phyloP scores from a whole-genome alignment of 495 filamentous ascomycete species.

The Penicillium bovifimosum region DNA sequence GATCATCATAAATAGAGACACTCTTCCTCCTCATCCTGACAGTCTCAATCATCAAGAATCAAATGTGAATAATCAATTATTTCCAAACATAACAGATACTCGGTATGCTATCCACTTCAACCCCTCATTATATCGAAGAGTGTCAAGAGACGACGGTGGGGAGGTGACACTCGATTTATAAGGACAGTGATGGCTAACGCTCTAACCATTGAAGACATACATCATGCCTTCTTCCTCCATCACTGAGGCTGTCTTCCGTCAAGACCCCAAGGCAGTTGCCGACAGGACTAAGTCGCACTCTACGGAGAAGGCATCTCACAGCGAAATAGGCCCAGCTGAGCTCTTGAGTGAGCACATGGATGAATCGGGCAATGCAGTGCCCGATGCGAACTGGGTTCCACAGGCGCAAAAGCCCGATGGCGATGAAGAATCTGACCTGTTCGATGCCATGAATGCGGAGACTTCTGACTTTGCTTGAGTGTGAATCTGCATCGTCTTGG shows the following conservation, averaged over 20 bases:
- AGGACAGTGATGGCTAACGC: not conserved
- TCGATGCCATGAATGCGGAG: constrained; percentile 27
- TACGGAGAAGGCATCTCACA: constrained; percentile 1
- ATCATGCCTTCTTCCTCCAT: not conserved
- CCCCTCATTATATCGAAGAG: not conserved
- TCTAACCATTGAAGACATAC: not conserved
- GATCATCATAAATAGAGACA: constrained; percentile 12
- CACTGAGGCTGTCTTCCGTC: not conserved
- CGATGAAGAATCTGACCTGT: constrained; percentile 26
- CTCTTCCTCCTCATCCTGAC: not conserved
- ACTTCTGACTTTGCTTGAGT: constrained; percentile 30
- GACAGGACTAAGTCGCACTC: not conserved
- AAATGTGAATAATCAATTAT: not conserved
- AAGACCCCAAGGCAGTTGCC: not conserved
- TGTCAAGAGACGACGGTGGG: not conserved
- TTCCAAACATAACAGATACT: not conserved
- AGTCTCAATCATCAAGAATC: not conserved
- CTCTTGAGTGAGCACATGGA: constrained; percentile 26
- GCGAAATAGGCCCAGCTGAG: constrained; percentile 24
- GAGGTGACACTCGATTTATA: not conserved
- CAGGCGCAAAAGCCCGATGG: constrained; percentile 11
- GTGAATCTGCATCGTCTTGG: not conserved
- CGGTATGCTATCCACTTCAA: not conserved
- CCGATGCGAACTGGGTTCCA: constrained; percentile 26
- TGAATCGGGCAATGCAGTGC: constrained; percentile 29